These are phyloP conservation scores for Periconia digitata DNA, from an alignment of 2,329 filamentous ascomycete species.

Conservation along the genomic window DNA sequence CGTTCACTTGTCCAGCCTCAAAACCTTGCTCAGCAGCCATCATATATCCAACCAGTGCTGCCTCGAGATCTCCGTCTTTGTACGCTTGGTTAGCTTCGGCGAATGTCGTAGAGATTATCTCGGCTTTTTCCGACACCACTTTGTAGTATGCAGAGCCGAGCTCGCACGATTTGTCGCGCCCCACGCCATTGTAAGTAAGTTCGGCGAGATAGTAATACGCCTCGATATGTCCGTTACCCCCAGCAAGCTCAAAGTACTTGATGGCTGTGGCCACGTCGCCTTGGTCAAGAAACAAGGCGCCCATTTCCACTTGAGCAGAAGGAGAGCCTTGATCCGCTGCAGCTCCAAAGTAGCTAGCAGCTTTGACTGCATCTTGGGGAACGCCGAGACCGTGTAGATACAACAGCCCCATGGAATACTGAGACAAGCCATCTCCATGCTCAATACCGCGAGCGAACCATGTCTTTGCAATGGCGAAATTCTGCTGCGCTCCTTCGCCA, in stretches of 20 bases:
- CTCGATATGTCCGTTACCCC: conserved; percentile 80
- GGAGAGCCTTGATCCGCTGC: conserved; percentile 82
- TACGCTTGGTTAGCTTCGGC: conserved; percentile 81
- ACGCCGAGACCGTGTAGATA: conserved; percentile 77
- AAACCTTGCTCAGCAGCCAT: conserved; percentile 93
- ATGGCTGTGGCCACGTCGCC: conserved; percentile 79
- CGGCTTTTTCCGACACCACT: conserved; percentile 87
- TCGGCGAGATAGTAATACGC: conserved; percentile 92
- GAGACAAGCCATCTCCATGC: conserved; percentile 78
- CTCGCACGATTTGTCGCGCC: conserved; percentile 75
- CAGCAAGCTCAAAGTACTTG: conserved; percentile 85
- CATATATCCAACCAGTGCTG: conserved; percentile 78
- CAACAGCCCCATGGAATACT: conserved; percentile 83
- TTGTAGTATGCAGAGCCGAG: conserved; percentile 82
- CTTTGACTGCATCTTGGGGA: conserved; percentile 67
- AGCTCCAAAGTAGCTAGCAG: conserved; percentile 73
- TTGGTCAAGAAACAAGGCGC: conserved; percentile 83
- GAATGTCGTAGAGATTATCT: conserved; percentile 80
- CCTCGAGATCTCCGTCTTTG: conserved; percentile 74
- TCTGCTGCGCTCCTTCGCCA: conserved; percentile 80
- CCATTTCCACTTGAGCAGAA: conserved; percentile 79
- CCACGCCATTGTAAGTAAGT: conserved; percentile 77
- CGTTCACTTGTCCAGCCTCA: conserved; percentile 85
- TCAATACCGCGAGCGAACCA: conserved; percentile 83
- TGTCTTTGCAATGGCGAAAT: conserved; percentile 70